Base-by-base conservation (phyloP, 805 yeast species). In the Ogataea henricii region DNA sequence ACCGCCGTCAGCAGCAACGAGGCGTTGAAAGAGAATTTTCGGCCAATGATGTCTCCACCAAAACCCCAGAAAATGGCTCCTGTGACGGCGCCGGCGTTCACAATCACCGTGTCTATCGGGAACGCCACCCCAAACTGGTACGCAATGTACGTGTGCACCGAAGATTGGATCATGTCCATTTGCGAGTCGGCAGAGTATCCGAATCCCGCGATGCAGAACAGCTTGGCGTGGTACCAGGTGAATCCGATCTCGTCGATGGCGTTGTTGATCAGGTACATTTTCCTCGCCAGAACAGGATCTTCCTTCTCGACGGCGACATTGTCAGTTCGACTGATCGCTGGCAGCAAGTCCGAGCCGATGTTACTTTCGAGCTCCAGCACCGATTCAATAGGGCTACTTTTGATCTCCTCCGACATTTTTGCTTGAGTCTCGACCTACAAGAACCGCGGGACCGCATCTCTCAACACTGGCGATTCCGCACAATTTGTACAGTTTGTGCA, bases 1-100 rank as follows among this genome's bases (percentile, higher is more conserved):
- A 74, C 48, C 2, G 79, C 72, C 16, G 78, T 63, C 10, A 76
- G 56, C 27, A 79, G 58, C 40, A 79, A 60, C 12, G 80, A 72
- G 4, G 62, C 45, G 55, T 76, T 76, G 64, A 78, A 78, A 4
- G 81, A 79, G 8, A 68, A 49, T 53, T 69, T 71, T 47, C 82
- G 63, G 14, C 82, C 82, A 37, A 78, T 74, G 32, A 77, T 55
- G 59, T 78, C 82, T 13, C 77, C 78, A 39, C 72, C 67, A 45
- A 76, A 67, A 6, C 82, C 82, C 81, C 82, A 77, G 48, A 76
- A 62, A n/a, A 74, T 47, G 2, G 79, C 76, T 9, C 84, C 84
- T 27, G 62, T 55, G 13, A 79, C 64, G 51, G 78, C 64, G 6
- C 82, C 82, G 54, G 71, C 69, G 46, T 73, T 75, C 39, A 68